Evolutionary conservation across 2,329 filamentous ascomycete genomes (phyloP), one percentile per base, ranked within the genome.

Genomic region (Penicillium sp.): DNA sequence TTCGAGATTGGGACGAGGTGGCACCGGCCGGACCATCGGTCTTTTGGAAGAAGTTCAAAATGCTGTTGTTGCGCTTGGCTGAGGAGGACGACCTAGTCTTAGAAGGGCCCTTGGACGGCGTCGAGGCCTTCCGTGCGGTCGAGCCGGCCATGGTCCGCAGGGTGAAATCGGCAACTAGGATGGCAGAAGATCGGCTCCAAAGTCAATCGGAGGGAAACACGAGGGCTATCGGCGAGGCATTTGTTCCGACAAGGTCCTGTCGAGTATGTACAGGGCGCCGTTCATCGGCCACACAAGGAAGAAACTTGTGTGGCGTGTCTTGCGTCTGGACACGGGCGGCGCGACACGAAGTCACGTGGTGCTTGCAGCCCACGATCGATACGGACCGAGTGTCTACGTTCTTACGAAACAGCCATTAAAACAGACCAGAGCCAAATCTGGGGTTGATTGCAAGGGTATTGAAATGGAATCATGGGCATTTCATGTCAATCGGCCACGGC

Each of bases 11-110:
- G 22, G 60, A 67, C 25, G 64, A 67, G 6, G 57, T 67, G 75
- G 55, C 86, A 79, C 50, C 80, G 74, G 46, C 70, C 0, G 72
- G 71, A 11, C 81, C 80, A 35, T 83, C 80, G 0, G 82, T 77
- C 64, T 89, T 90, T 63, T 88, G 85, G 66, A 91, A 91, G 69
- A 90, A 91, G 56, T 73, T 89, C 13, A 90, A 72, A 28, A 90
- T 90, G 56, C 85, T 90, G 6, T 78, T 76, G 61, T 89, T 89
- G 33, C 57, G 56, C 50, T 69, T 72, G 3, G 43, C 52, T 0
- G 65, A 60, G 1, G 62, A 52, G 13, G 54, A 36, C 10, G 54
- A 39, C 13, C 47, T 38, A 4, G 48, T 46, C 10, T 46, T 24
- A 16, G 48, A 53, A 2, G 56, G 31, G 1, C 45, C 28, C 39